Base-by-base conservation (phyloP, 2,329 filamentous ascomycete genomes). In the Orbilia javanica region DNA sequence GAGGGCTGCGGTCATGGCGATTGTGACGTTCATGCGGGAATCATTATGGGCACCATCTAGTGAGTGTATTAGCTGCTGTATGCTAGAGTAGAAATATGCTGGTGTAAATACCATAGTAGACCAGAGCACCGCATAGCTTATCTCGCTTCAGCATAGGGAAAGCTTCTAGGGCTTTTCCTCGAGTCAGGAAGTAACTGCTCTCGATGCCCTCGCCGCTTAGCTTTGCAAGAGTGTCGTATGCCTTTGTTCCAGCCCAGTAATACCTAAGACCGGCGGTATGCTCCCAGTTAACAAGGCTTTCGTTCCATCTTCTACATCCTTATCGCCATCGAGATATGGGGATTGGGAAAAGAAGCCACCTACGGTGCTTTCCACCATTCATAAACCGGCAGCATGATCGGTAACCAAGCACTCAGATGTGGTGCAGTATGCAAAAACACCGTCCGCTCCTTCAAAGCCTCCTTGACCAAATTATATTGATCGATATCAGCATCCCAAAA, bases 91-190 rank as follows among this genome's bases (percentile, higher is more conserved):
- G n/a, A 8, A 39, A 3, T 4, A 7, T 2, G n/a, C 18, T 42
- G 25, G 31, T 25, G 46, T 74, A 82, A 66, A 44, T 84, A 89
- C 88, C 88, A 83, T 96, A 96, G 86, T 97, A 97, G 25, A 96
- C 93, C 82, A 96, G 86, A 73, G 93, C 93, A 78, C 93, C 93
- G 52, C 94, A 88, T 13, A 96, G 86, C 80, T 91, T 90, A 48
- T 92, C 90, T 83, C 90, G 91, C 85, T 93, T 94, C 80, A 96
- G 85, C 93, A 96, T 96, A 6, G 93, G 93, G 83, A 96, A 96
- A 1, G 92, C 92, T 83, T 95, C 93, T 79, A 96, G 86, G 7
- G 93, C 93, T 85, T 95, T 95, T 84, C 91, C 94, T 84, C 91
- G 91, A 25, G 93, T 94, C 82, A 96, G 85, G 83, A 96, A 96